Evolutionary conservation across 768 basidiomycete genomes (phyloP), one percentile per base, ranked within the genome.

Genomic region (Amanita brunnescens): DNA sequence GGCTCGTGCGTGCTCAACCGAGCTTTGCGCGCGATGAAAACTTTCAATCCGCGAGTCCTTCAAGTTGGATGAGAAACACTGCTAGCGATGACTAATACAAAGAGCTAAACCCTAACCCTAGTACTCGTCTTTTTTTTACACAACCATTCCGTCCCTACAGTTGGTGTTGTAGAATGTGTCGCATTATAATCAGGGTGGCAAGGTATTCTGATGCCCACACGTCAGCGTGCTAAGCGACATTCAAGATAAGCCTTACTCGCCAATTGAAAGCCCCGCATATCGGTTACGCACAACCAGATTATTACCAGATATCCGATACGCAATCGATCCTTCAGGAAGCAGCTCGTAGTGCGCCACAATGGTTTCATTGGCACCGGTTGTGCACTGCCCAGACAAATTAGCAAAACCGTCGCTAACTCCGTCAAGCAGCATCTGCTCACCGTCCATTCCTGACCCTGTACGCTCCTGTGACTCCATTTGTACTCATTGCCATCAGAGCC

Each of bases 401-500:
- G n/a, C n/a, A n/a, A n/a, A n/a, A n/a, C n/a, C n/a, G n/a, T n/a
- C n/a, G n/a, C n/a, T n/a, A n/a, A n/a, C n/a, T n/a, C n/a, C n/a
- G n/a, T n/a, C n/a, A 18, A 34, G 20, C 37, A 8, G 52, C 12
- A 46, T 23, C 39, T 18, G 75, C 86, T 62, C 63, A 88, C 86
- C 61, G 85, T 73, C 86, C 86, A 89, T 66, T 87, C 84, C 53
- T 86, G 84, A 14, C 75, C 80, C 6, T 72, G 70, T 26, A 74
- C 63, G 35, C 68, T 69, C 26, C 73, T 73, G 64, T 79, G 69
- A 24, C 75, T 74, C 86, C 86, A 89, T 61, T 72, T 72, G 57
- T 87, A 87, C 59, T 87, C 85, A 23, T 71, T 71, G 30, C 84
- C 84, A 61, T 87, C 83, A 35, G 80, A 80, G 13, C 75, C 85